phyloP scores from a whole-genome alignment of 2,329 filamentous ascomycete genomes.

The Pseudogymnoascus sp. region DNA sequence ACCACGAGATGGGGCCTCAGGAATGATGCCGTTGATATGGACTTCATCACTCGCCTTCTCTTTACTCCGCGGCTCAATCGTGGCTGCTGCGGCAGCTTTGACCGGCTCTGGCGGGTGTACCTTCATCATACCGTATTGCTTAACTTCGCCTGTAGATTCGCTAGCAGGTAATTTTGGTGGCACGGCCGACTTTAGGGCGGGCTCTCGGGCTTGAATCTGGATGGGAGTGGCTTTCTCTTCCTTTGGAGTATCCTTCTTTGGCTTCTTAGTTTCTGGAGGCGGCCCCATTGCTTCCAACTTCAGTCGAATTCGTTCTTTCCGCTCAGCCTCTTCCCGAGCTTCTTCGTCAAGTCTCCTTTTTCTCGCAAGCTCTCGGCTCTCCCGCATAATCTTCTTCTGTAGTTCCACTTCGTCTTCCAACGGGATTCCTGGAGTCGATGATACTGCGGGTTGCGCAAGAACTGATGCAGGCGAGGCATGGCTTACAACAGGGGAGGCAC shows the following conservation, averaged over 20 bases:
- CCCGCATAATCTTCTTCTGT: constrained; percentile 66
- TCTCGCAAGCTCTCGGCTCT: constrained; percentile 61
- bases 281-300: constrained; percentile 66
- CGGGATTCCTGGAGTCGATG: constrained; percentile 26
- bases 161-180: constrained; percentile 11
- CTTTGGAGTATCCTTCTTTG: constrained; percentile 44
- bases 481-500: constrained; percentile 29
- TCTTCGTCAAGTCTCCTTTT: constrained; percentile 62
- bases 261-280: constrained; percentile 51
- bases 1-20: not conserved
- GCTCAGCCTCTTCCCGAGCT: constrained; percentile 64
- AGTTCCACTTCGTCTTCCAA: constrained; percentile 51
- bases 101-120: constrained; percentile 36
- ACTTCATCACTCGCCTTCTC: not conserved
- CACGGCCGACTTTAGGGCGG: constrained; percentile 9
- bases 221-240: constrained; percentile 37
- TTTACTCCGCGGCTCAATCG: not conserved
- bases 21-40: not conserved
- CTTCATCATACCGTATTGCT: constrained; percentile 40
- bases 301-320: constrained; percentile 61
- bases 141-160: constrained; percentile 32
- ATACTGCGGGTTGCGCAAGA: constrained; percentile 23
- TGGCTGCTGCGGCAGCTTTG: not conserved
- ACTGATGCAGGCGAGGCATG: constrained; percentile 30
- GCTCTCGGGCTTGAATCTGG: constrained; percentile 25